Base-by-base conservation (phyloP, 2,329 filamentous ascomycete genomes). In the Furcasterigmium furcatum region DNA sequence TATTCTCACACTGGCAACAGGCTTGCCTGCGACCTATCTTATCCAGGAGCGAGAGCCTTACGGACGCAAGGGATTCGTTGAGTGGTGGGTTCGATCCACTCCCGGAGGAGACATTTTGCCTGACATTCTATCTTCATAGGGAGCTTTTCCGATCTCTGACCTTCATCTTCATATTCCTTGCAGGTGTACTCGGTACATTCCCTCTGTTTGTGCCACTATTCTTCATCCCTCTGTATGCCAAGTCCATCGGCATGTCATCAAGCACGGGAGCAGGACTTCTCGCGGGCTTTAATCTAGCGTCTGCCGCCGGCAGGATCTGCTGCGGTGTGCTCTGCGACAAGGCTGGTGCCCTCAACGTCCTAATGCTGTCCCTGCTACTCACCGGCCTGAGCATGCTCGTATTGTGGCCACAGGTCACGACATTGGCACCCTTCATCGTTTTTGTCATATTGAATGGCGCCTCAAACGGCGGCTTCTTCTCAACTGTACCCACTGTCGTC, bases 381-480 rank as follows among this genome's bases (percentile, higher is more conserved):
- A 79, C 71, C 30, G 73, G 74, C 0, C 34, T 82, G 1, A 84
- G 77, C 45, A 81, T 83, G 70, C 63, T 85, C 13, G 72, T 74
- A 1, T 64, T 85, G 2, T 85, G 81, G 82, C 81, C 82, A 0
- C 69, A 79, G 0, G 79, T 77, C 2, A 74, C 66, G 9, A 73
- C 74, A 0, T 58, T 84, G 2, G 76, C 63, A 0, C 78, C 79
- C 0, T 56, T 85, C 20, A 62, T 77, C 14, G 59, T 73, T 0
- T 85, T 85, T 54, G 77, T 77, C 9, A 65, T 83, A 6, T 61
- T 84, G 19, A 85, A 83, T 50, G 82, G 82, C 0, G 63, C 73
- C 30, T 72, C 76, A 6, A 84, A 84, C 52, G 82, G 82, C 1
- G 79, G 76, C 0, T 85, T 85, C 64, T 85, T 85, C 54, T 74